Evolutionary conservation across 495 filamentous ascomycete genomes (phyloP).

Genomic region (Wilcoxina mikolae): DNA sequence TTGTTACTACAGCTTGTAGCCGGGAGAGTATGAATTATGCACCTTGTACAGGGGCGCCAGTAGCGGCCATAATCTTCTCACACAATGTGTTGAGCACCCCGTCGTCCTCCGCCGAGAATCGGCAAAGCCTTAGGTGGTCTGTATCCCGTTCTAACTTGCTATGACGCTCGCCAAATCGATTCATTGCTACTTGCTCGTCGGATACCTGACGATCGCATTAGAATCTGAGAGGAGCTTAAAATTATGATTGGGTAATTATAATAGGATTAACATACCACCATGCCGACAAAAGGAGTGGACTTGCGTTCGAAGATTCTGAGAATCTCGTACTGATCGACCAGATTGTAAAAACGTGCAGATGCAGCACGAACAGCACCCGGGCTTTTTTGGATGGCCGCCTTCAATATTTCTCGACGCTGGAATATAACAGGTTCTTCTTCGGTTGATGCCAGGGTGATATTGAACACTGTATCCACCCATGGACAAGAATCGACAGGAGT

Average conservation of each 20-base stretch:
- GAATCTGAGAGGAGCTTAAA: background rate
- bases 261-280: background rate
- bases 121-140: background rate
- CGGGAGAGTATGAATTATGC: too few relatives aligned
- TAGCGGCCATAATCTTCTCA: background rate
- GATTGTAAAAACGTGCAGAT: background rate
- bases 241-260: background rate
- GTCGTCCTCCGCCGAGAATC: background rate
- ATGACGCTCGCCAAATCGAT: background rate
- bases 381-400: background rate
- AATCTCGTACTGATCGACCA: background rate
- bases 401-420: background rate
- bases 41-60: too few relatives aligned
- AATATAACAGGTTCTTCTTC: background rate
- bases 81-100: background rate
- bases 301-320: background rate
- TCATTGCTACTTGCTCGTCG: background rate
- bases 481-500: background rate
- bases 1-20: too few relatives aligned
- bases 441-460: background rate
- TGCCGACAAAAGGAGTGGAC: background rate
- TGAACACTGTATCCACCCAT: background rate
- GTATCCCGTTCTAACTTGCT: background rate
- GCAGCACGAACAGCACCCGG: background rate
- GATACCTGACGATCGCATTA: background rate